Evolutionary conservation across 257 asterid species (phyloP), one percentile per base, ranked within the genome.

Genomic region (Salvia hispanica): DNA sequence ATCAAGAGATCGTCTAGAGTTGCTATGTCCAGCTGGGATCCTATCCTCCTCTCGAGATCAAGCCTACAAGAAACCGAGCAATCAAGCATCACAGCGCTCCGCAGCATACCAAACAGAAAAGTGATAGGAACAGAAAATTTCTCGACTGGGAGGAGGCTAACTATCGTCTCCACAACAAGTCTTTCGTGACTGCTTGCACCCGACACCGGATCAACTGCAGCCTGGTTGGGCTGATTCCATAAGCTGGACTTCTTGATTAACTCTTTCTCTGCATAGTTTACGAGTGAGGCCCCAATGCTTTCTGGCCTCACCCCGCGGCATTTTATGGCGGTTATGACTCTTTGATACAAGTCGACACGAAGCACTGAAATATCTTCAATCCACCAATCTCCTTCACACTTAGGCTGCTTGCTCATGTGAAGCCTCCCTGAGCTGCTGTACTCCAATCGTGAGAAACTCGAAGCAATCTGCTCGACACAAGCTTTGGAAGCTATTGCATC

Each of bases 381-480:
- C 99, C 99, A 93, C 99, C 99, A 93, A 72, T 91, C 96, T 48
- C 84, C 87, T 28, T 88, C 97, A 10, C 77, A 78, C 52, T 83
- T 88, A 0, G 84, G 66, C 31, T 80, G 90, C 74, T 88, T 82
- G 82, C 87, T 90, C 97, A 90, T 93, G 62, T 90, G 97, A 42
- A 91, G 97, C 65, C 97, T 80, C 4, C 97, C 99, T 0, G 96
- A 90, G 86, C 97, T 86, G 81, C 92, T 85, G 34, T 93, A 93
- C 77, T 93, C 97, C 76, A 93, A 77, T 3, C 98, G 74, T 0
- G 99, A 90, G 84, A 93, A 93, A 67, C 99, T 93, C 4, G 96
- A 90, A 4, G 99, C 95, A n/a, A 93, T 93, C 64, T 93, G 99
- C 85, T 90, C 99, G 3, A 85, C 97, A 15, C 99, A 90, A 34